Base-by-base conservation (phyloP, 441 rosid genomes). In the Brassica hybrid region DNA sequence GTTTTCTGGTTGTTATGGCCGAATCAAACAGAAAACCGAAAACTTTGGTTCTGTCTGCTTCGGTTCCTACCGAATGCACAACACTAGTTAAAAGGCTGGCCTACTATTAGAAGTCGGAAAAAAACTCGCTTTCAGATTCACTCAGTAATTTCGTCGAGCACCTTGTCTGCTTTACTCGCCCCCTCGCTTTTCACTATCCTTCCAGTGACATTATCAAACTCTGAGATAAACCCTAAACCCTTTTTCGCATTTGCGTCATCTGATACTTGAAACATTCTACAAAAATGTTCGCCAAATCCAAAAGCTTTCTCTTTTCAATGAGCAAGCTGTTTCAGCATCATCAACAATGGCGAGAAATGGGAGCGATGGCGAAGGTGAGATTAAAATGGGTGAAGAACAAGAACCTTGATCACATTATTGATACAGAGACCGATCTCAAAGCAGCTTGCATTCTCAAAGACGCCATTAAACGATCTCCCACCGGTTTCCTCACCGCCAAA, bases 341-440 rank as follows among this genome's bases (percentile, higher is more conserved):
- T 77, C 86, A 80, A 41, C 93, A 90, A 74, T 84, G 76, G 76
- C 87, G 95, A 72, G 78, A 17, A 66, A 83, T 91, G 71, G 65
- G 93, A 61, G 62, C 21, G 45, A 85, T 91, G 54, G n/a, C 85
- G 17, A 96, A 87, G 66, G 97, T 94, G 70, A 88, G 97, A 80
- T 84, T 96, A 27, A 94, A 96, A 80, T 94, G 99, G 98, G 97
- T 94, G 10, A 92, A 94, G 72, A 92, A 96, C 79, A 89, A 91
- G 61, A 78, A 94, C 82, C 73, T 90, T 1, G 99, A 96, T 78
- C 93, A 92, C 85, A 76, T 96, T 21, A 96, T 91, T 75, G 98
- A 96, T 65, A 83, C 65, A 16, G 97, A 94, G 61, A 92, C 97
- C 27, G 98, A 96, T 80, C 94, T 91, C 79, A 92, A 94, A 79